These are phyloP conservation scores for Antrodiella citrinella DNA, from an alignment of 768 basidiomycete species.

Conservation along the genomic window DNA sequence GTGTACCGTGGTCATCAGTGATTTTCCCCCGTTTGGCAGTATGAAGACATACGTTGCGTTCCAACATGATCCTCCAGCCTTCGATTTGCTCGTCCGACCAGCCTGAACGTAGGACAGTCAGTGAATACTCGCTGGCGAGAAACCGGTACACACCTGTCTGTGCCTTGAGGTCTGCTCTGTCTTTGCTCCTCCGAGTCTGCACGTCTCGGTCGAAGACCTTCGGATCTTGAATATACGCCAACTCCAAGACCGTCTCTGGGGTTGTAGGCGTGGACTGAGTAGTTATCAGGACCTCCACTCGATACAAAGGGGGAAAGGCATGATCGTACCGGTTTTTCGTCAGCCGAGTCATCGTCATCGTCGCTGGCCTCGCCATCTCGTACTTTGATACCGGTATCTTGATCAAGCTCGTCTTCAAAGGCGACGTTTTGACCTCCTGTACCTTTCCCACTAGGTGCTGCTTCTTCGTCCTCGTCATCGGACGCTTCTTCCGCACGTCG, in stretches of 20 bases:
- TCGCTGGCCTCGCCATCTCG: slow-evolving; percentile 55
- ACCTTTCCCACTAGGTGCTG: slow-evolving; percentile 16
- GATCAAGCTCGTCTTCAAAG: slow-evolving; percentile 49
- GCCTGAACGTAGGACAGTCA: slow-evolving; percentile 29
- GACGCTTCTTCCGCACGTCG: slow-evolving; percentile 62
- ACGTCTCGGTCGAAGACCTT: slow-evolving; percentile 73
- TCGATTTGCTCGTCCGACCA: slow-evolving; percentile 85
- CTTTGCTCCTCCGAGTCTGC: slow-evolving; percentile 61
- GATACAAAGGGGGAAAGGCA: neutral
- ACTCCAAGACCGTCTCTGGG: slow-evolving; percentile 60
- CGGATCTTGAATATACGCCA: slow-evolving; percentile 69
- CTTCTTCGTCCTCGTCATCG: slow-evolving; percentile 49
- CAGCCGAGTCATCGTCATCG: slow-evolving; percentile 28
- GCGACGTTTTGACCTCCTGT: slow-evolving; percentile 23
- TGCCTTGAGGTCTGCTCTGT: slow-evolving; percentile 54
- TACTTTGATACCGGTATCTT: slow-evolving; percentile 38
- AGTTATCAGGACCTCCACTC: neutral
- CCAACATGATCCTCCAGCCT: slow-evolving; percentile 88
- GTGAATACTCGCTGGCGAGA: neutral
- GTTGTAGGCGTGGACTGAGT: slow-evolving; percentile 26
- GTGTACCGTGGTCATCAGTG: neutral
- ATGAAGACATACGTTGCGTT: slow-evolving; percentile 66
- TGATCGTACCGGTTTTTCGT: slow-evolving; percentile 20
- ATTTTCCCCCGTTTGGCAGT: neutral
- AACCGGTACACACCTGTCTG: slow-evolving; percentile 46